A percentile compares a stretch with the other conserved stretches of the same genome.
Conservation (phyloP, 495 filamentous ascomycete genomes). For the Aspergillus sparsus region DNA sequence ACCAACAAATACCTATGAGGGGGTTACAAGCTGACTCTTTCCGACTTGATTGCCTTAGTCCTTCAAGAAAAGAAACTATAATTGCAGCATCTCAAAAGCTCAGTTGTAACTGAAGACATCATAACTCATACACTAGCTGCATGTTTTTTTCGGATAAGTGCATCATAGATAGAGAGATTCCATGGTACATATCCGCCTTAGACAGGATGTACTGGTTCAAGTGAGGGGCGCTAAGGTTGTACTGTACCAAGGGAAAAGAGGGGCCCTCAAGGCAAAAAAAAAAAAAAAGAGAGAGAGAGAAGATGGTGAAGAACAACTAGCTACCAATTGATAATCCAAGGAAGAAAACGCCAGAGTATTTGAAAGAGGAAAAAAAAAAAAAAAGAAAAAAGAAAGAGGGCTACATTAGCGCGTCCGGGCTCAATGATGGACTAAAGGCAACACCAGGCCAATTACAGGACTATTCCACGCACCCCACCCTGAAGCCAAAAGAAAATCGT, state of each 20-base stretch:
- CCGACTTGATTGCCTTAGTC: no score
- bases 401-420: constrained; percentile 6
- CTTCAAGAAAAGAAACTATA: no score
- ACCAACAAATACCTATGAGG: no score
- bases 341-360: constrained; percentile 5
- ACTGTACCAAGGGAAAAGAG: background rate
- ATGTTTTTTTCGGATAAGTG: constrained; percentile 17
- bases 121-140: constrained; percentile 15
- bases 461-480: constrained; percentile 24
- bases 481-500: constrained; percentile 34
- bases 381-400: constrained; percentile 10
- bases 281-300: background rate
- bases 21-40: no score
- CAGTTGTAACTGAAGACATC: background rate
- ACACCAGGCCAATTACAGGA: constrained; percentile 19
- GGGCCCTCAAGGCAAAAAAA: background rate
- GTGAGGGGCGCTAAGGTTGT: background rate
- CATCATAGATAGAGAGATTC: constrained; percentile 19
- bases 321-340: background rate
- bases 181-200: constrained; percentile 15
- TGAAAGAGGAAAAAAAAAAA: constrained; percentile 12
- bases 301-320: background rate
- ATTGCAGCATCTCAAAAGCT: no score
- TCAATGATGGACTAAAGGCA: constrained; percentile 14
- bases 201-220: constrained; percentile 1